These are phyloP conservation scores for Penicillium verhagenii DNA, from an alignment of 495 filamentous ascomycete species.

Conservation along the genomic window DNA sequence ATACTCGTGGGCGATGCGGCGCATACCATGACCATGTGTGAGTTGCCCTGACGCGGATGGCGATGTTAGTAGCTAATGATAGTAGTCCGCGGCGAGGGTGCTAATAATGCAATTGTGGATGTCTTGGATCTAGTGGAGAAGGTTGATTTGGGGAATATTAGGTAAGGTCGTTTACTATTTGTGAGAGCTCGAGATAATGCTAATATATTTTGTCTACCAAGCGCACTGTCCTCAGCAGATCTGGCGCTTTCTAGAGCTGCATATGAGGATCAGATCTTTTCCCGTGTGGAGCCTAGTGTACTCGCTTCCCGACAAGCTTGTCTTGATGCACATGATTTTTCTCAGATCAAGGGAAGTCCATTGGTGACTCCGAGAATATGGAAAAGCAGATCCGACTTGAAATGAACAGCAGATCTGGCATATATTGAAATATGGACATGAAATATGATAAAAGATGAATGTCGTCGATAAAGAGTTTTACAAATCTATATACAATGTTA, in stretches of 20 bases:
- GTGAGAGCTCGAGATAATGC: no score
- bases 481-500: no score
- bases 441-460: no score
- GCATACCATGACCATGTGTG: constrained; percentile 60
- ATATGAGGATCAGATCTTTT: constrained; percentile 54
- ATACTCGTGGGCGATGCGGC: constrained; percentile 53
- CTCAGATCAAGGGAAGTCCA: constrained; percentile 37
- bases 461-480: no score
- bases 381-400: no score
- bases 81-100: constrained; percentile 54
- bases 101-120: constrained; percentile 59
- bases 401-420: no score
- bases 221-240: constrained; percentile 8
- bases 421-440: no score
- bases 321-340: constrained; percentile 61
- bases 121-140: constrained; percentile 37
- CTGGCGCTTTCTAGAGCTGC: constrained; percentile 33
- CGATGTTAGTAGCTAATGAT: background rate
- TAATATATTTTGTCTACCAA: background rate
- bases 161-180: no score
- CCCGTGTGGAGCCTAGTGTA: constrained; percentile 50
- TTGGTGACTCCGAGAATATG: constrained; percentile 15
- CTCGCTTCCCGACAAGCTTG: constrained; percentile 58
- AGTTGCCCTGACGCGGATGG: constrained; percentile 2
- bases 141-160: no score